Conservation (phyloP, 2,329 filamentous ascomycete genomes). For the Phoma sp. region DNA sequence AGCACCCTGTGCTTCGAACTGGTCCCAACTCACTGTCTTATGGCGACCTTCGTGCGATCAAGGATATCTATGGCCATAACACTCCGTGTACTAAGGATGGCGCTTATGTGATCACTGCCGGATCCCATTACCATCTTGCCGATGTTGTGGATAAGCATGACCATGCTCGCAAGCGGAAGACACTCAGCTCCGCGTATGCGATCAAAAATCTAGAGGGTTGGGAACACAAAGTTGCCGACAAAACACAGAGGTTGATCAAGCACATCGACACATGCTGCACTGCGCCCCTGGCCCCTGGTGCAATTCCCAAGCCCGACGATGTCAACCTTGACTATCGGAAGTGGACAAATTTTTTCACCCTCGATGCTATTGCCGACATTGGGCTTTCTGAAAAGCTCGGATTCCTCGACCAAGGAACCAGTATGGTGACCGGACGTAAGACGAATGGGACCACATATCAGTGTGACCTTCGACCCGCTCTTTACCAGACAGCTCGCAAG, state of each 20-base stretch:
- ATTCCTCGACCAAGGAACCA: slow-evolving; percentile 60
- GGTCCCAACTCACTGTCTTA: slow-evolving; percentile 44
- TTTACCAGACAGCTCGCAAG: slow-evolving; percentile 60
- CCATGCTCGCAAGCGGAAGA: slow-evolving; percentile 60
- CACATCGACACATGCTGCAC: slow-evolving; percentile 56
- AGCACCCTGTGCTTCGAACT: slow-evolving; percentile 52
- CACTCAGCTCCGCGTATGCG: slow-evolving; percentile 61
- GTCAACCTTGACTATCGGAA: slow-evolving; percentile 59
- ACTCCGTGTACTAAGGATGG: slow-evolving; percentile 60
- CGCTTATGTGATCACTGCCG: slow-evolving; percentile 56
- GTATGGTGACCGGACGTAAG: slow-evolving; percentile 53
- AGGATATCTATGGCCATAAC: slow-evolving; percentile 61
- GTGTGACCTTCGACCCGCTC: slow-evolving; percentile 58
- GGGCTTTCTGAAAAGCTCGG: slow-evolving; percentile 61
- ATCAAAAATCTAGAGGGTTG: slow-evolving; percentile 62
- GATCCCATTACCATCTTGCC: slow-evolving; percentile 60
- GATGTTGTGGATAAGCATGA: slow-evolving; percentile 62
- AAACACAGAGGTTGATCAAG: slow-evolving; percentile 54
- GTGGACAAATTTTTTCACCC: slow-evolving; percentile 64
- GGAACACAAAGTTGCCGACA: slow-evolving; percentile 64
- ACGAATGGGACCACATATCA: slow-evolving; percentile 58
- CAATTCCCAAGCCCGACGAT: slow-evolving; percentile 46
- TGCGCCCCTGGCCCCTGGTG: slow-evolving; percentile 36
- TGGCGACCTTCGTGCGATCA: slow-evolving; percentile 49
- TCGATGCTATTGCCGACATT: slow-evolving; percentile 66